phyloP scores from a whole-genome alignment of 2,329 filamentous ascomycete species.

The Emmonsiellopsis sp. region DNA sequence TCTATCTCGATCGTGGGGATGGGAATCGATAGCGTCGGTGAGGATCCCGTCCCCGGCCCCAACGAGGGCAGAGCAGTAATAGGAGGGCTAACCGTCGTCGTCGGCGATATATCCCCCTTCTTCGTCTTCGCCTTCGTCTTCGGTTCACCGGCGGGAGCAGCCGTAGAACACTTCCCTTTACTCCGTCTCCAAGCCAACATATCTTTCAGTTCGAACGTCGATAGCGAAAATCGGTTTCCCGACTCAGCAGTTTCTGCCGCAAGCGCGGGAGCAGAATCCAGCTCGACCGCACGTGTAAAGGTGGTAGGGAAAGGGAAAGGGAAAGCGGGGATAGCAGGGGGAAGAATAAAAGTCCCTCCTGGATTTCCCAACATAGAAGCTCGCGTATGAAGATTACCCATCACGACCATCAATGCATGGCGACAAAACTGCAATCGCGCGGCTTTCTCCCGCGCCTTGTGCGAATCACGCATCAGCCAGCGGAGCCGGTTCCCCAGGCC shows the following conservation, averaged over 20 bases:
- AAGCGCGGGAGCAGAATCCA: neutral
- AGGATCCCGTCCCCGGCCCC: neutral
- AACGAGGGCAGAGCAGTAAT: neutral
- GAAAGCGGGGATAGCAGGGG: neutral
- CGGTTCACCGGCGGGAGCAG: neutral
- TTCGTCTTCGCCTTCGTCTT: neutral
- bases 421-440: constrained; percentile 13
- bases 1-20: too few species aligned
- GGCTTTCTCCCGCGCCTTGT: constrained; percentile 11
- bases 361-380: neutral
- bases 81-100: neutral
- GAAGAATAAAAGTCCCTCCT: neutral
- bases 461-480: constrained; percentile 15
- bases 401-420: constrained; percentile 13
- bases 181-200: constrained; percentile 11
- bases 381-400: constrained; percentile 9
- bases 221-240: neutral
- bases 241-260: neutral
- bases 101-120: neutral
- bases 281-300: too few species aligned
- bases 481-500: constrained; percentile 10
- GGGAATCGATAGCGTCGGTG: too few species aligned
- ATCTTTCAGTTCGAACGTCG: constrained; percentile 11
- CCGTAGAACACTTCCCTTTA: constrained; percentile 2
- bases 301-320: neutral